Conservation (phyloP, 2,329 filamentous ascomycete genomes). For the Alternaria postmessia region DNA sequence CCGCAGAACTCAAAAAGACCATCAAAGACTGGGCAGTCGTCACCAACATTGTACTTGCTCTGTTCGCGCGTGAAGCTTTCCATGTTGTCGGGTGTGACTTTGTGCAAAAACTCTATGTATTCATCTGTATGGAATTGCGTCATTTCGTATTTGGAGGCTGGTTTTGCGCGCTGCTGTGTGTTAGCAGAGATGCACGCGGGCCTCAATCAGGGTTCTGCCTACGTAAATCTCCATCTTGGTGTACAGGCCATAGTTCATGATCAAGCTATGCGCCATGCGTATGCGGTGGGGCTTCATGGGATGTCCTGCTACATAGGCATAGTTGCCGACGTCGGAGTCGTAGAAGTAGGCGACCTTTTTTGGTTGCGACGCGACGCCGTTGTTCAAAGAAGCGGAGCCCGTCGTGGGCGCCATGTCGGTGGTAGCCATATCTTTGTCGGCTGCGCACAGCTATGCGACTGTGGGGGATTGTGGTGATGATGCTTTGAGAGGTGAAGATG, state of each 20-base stretch:
- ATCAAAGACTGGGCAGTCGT: slow-evolving; percentile 71
- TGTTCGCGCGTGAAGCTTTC: slow-evolving; percentile 91
- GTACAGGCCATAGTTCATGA: slow-evolving; percentile 78
- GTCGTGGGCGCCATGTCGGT: slow-evolving; percentile 13
- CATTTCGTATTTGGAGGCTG: slow-evolving; percentile 74
- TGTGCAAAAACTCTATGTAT: slow-evolving; percentile 76
- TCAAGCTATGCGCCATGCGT: slow-evolving; percentile 69
- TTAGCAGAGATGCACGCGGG: slow-evolving; percentile 17
- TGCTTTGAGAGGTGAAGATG: neutral
- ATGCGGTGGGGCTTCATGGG: slow-evolving; percentile 75
- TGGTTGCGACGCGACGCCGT: slow-evolving; percentile 37
- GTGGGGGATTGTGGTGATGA: neutral
- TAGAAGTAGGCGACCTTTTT: slow-evolving; percentile 98
- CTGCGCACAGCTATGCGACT: slow-evolving; percentile 25
- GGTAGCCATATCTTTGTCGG: slow-evolving; percentile 26
- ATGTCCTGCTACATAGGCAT: slow-evolving; percentile 84
- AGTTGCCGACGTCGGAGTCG: slow-evolving; percentile 97
- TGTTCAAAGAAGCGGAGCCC: slow-evolving; percentile 24
- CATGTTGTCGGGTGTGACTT: slow-evolving; percentile 99
- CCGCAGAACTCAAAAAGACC: slow-evolving; percentile 75
- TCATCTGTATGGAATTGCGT: slow-evolving; percentile 77
- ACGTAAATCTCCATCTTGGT: slow-evolving; percentile 78
- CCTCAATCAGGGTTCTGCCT: slow-evolving; percentile 35
- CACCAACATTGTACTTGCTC: slow-evolving; percentile 75
- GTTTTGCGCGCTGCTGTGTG: slow-evolving; percentile 50